phyloP scores from a whole-genome alignment of 164 flowering plant genomes.

The Paratinospora sagittata region DNA sequence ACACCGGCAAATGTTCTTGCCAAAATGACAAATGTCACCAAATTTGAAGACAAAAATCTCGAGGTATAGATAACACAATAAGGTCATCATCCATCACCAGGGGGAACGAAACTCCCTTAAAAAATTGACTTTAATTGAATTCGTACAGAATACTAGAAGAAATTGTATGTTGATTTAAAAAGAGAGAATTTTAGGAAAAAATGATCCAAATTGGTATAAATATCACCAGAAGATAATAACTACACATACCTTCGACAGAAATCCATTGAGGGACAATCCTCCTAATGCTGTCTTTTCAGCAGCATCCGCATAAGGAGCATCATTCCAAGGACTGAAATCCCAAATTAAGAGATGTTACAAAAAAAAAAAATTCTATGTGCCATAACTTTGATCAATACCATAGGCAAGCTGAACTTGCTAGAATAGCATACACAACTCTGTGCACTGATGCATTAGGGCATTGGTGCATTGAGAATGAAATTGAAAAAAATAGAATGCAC shows the following conservation, averaged over 20 bases:
- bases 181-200: neutral
- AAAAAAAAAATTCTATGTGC: neutral
- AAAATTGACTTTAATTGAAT: neutral
- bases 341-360: conserved; percentile 3
- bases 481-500: no score
- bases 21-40: neutral
- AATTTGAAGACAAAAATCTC: neutral
- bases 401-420: neutral
- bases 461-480: neutral
- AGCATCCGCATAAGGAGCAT: conserved; percentile 67
- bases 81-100: neutral
- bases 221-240: neutral
- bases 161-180: neutral
- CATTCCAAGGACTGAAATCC: conserved; percentile 73
- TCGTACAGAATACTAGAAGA: neutral
- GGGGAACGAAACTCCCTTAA: neutral
- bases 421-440: neutral
- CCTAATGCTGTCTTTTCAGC: conserved; percentile 75
- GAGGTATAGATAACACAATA: neutral
- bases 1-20: no score
- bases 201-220: neutral
- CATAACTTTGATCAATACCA: neutral
- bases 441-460: neutral
- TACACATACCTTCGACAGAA: conserved; percentile 66
- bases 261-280: conserved; percentile 75